Evolutionary conservation across 192 early-diverging fungal genomes (phyloP), one percentile per base, ranked within the genome.

Genomic region (Coemansia reversa): DNA sequence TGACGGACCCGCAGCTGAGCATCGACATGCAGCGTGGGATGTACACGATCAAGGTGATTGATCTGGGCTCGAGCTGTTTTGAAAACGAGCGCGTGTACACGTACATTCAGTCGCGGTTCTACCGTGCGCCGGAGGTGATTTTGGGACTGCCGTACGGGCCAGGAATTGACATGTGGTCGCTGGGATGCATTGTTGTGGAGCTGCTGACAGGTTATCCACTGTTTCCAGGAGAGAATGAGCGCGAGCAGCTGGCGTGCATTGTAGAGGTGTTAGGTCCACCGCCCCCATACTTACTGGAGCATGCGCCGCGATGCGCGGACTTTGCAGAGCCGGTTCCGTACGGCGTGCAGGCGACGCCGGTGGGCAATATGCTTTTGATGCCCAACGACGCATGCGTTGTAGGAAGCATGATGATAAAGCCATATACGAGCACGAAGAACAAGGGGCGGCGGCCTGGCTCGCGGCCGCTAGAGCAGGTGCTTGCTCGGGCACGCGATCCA

Each of bases 191-290:
- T 55, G 84, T 96, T 8, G 95, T 90, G 14, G 96, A 98, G 66
- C 80, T 98, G 24, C 87, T 86, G 66, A 91, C 90, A 1, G 91
- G 88, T 9, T 94, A 95, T 63, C 96, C 96, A 27, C 72, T 98
- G 29, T 98, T 98, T 66, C 95, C 96, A 7, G 96, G 96, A 23
- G 96, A 98, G 71, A 96, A 96, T 70, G 96, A 98, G 73, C 89
- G 92, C 61, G 95, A 98, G 62, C 96, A 98, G 71, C 77, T 98
- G 45, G 83, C 91, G 11, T 94, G 94, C 74, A 96, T 98, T 50
- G 93, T 98, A 88, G 95, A 98, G 76, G 82, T 96, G 20, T 84
- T 88, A 49, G 95, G 94, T 14, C 75, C 91, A 14, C 96, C 96
- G 24, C 85, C 86, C 1, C 63, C 77, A 22, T 84, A 85, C 51